Conservation (phyloP, 176 grass and related monocot species). For the Themeda triandra region DNA sequence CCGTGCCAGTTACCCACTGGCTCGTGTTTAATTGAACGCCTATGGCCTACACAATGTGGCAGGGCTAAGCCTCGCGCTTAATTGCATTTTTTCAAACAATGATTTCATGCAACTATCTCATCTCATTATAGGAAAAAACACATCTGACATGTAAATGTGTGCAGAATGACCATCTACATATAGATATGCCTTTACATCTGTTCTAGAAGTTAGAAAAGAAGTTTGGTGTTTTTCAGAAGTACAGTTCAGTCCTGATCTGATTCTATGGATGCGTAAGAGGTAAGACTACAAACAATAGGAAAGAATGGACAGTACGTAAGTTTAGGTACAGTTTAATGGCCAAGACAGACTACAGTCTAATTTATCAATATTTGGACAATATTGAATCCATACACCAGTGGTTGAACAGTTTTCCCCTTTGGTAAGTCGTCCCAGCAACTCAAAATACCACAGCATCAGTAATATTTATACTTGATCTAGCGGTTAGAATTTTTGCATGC, state of each 20-base stretch:
- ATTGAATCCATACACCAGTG: background rate
- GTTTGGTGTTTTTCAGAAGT: background rate
- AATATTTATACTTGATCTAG: slow-evolving; percentile 1
- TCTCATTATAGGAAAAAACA: background rate
- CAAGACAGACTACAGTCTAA: background rate
- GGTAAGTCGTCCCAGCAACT: background rate
- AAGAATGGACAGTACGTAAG: background rate
- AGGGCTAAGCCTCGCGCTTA: too few species aligned
- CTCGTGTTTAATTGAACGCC: too few species aligned
- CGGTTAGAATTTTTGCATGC: background rate
- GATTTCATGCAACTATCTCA: background rate
- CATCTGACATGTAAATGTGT: background rate
- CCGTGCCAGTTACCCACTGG: background rate
- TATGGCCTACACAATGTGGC: too few species aligned
- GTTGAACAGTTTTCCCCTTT: background rate
- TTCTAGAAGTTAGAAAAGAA: background rate
- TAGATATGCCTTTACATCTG: background rate
- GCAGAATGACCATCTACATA: background rate
- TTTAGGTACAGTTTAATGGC: background rate
- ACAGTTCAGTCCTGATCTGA: background rate
- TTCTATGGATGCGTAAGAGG: background rate
- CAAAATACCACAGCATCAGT: background rate
- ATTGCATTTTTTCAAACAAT: background rate
- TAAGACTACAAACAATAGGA: background rate
- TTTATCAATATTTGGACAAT: too few species aligned